Evolutionary conservation across 768 basidiomycete species (phyloP), one percentile per base, ranked within the genome.

Genomic region (Glaciozyma martinii): DNA sequence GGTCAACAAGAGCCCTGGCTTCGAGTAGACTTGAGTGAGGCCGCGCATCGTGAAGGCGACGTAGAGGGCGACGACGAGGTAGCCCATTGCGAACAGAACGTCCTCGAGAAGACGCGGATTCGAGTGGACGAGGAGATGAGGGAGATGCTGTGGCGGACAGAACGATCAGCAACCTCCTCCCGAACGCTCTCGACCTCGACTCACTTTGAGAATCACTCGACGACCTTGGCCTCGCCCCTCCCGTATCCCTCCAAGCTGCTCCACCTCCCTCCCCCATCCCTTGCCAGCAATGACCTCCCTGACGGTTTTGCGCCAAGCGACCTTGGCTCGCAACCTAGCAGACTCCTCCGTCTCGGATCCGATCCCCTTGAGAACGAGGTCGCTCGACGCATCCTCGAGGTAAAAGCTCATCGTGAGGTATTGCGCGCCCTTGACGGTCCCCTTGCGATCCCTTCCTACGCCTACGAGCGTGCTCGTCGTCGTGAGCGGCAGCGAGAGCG

Each of bases 1-100:
- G 3, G 94, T 97, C 75, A 97, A 88, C 1, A 90, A 88, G 40
- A 99, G 79, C 76, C 94, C 94, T 60, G 90, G 81, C 52, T 89
- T 84, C 7, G 89, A 92, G 77, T 99, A 94, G 15, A 95, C 87
- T 18, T 66, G 60, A 56, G 67, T 60, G 1, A 68, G 57, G 12
- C 83, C 81, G 62, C 85, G 81, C 77, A 91, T 82, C 49, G 85
- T 85, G 78, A 85, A 84, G 46, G 80, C 83, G 65, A 90, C 88
- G 70, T 89, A 90, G 13, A 81, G 80, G 67, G 85, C 81, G 74
- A 92, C 88, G 43, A 84, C 80, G 29, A 83, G 77, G 76, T 94
- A 94, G 25, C 89, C 85, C 33, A 87, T 71, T 74, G 85, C 5
- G 87, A 86, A 60, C 61, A 64, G 55, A 30, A 61, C 18, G 64